Evolutionary conservation across 2,329 filamentous ascomycete genomes (phyloP).

Genomic region (Neonectria neomacrospora): DNA sequence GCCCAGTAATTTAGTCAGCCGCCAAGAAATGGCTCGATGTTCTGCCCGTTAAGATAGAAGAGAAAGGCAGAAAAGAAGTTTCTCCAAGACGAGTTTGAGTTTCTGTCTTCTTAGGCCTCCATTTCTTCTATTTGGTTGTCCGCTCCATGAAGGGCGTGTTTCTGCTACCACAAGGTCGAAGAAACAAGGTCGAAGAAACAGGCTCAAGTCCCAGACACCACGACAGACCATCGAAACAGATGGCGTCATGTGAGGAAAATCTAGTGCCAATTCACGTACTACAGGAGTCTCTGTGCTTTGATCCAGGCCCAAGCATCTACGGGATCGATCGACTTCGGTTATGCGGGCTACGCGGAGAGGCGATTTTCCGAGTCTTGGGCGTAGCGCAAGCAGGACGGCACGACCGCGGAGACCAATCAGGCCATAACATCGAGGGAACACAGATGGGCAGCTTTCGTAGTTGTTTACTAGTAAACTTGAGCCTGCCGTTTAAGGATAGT

Average conservation of each 20-base stretch:
- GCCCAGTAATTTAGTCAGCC: constrained; percentile 36
- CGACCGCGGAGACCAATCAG: neutral
- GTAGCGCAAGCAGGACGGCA: constrained; percentile 29
- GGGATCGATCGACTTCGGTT: constrained; percentile 40
- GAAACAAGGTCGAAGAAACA: too few species aligned
- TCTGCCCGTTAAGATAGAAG: constrained; percentile 19
- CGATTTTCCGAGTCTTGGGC: constrained; percentile 36
- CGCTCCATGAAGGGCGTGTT: too few species aligned
- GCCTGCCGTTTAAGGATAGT: too few species aligned
- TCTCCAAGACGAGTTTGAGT: constrained; percentile 32
- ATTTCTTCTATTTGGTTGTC: too few species aligned
- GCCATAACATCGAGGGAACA: constrained; percentile 26
- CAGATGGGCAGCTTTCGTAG: constrained; percentile 30
- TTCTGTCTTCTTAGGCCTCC: too few species aligned
- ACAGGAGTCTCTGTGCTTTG: constrained; percentile 39
- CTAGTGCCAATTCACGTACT: constrained; percentile 18
- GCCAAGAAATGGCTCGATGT: constrained; percentile 38
- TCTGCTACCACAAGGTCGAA: too few species aligned
- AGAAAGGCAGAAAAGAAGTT: constrained; percentile 14
- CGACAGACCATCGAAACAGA: neutral
- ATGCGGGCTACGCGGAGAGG: constrained; percentile 36
- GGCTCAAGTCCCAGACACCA: constrained; percentile 14
- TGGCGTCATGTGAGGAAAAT: neutral
- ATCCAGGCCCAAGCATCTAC: constrained; percentile 42
- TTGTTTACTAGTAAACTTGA: too few species aligned